Evolutionary conservation across 345 rosid species (phyloP), one percentile per base, ranked within the genome.

Genomic region (Isatis tinctoria): DNA sequence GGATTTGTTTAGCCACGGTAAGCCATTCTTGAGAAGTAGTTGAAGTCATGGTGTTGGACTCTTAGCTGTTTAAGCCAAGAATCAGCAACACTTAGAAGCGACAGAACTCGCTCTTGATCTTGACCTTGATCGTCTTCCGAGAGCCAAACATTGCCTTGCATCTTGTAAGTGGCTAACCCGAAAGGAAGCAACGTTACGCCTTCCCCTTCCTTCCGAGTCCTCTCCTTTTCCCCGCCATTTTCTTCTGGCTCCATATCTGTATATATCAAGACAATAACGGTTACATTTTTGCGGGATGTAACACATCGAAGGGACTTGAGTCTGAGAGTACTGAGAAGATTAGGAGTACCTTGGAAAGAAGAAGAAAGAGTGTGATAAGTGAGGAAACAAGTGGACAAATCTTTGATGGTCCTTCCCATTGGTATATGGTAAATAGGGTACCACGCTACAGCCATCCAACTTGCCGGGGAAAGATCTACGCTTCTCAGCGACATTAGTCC

Each of bases 371-470:
- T 96, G 81, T 96, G 99, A 81, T 96, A 96, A 5, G 96, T 85
- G 40, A 96, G 95, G 84, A 96, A 96, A 81, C 97, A 88, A 39
- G 99, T 88, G 8, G 99, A 92, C 79, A 96, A 77, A 80, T 96
- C 99, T 86, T 86, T 90, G 75, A 96, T 96, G 72, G 98, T 96
- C 77, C 95, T 88, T 72, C 97, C 98, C 99, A 92, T 96, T 14
- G 99, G 99, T 62, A 96, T 96, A 81, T 90, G 99, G 76, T 96
- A 96, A 33, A 96, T 96, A 0, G 99, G 99, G 58, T 70, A 96
- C 99, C 99, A 96, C 3, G 98, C 91, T 43, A 96, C 98, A 0
- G 99, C 92, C 98, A 96, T 96, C 99, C 99, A 96, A 74, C 96
- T 92, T 5, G 98, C 99, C 0, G 99, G 99, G 0, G 99, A 96